These are phyloP conservation scores for Kluyveromyces sp. DNA, from an alignment of 1,139 yeast species.

Conservation along the genomic window DNA sequence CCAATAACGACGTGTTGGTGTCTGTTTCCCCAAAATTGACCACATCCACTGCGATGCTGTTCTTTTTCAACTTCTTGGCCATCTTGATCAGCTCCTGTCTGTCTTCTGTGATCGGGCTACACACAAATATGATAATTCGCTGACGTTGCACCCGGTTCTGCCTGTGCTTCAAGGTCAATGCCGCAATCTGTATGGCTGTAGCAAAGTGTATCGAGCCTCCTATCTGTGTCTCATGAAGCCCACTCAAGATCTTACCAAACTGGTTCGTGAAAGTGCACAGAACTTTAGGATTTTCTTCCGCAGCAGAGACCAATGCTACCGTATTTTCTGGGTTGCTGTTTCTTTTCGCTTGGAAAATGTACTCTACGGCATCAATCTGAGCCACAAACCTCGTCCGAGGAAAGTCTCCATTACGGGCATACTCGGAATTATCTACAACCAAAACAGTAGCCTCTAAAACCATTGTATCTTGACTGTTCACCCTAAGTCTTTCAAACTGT, in stretches of 20 bases:
- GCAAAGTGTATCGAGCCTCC: conserved; percentile 64
- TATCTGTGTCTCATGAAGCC: conserved; percentile 75
- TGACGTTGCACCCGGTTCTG: conserved; percentile 91
- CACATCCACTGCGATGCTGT: conserved; percentile 82
- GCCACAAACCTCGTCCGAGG: conserved; percentile 87
- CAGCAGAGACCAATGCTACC: conserved; percentile 83
- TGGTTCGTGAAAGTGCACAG: conserved; percentile 83
- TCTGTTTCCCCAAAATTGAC: conserved; percentile 89
- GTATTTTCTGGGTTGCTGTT: conserved; percentile 90
- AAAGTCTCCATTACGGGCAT: conserved; percentile 92
- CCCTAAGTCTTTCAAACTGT: neutral
- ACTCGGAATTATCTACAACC: conserved; percentile 92
- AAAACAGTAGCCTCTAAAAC: conserved; percentile 95
- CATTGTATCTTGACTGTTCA: conserved; percentile 39
- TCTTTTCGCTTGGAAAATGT: conserved; percentile 78
- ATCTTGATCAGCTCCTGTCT: conserved; percentile 65
- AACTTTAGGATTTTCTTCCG: conserved; percentile 81
- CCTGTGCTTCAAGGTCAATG: conserved; percentile 90
- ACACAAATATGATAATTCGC: conserved; percentile 83
- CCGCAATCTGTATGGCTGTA: conserved; percentile 94
- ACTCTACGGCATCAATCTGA: conserved; percentile 86
- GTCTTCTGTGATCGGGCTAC: conserved; percentile 67
- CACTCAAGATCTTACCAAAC: conserved; percentile 81
- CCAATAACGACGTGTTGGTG: conserved; percentile 69
- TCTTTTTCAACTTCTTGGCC: conserved; percentile 91